Percentiles rank a stretch among this genome's conserved stretches.
phyloP scores from a whole-genome alignment of 352 stramenopile species.

The Globisporangium spiculum region DNA sequence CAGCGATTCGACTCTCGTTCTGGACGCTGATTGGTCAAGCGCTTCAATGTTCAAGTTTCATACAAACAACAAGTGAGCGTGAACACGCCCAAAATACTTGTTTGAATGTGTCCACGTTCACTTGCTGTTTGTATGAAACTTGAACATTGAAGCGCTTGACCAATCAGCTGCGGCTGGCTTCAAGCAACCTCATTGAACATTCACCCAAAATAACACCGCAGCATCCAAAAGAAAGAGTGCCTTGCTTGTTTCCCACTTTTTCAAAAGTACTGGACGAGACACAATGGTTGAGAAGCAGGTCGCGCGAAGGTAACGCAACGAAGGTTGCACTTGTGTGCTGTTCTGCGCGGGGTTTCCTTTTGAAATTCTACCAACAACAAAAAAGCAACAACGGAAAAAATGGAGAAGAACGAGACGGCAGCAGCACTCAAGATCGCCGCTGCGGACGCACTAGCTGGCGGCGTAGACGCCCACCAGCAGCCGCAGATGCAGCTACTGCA shows the following conservation, averaged over 20 bases:
- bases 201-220: background rate
- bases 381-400: slow-evolving; percentile 7
- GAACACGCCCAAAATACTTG: too few species aligned
- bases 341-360: slow-evolving; percentile 8
- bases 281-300: background rate
- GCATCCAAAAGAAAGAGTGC: background rate
- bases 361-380: background rate
- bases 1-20: background rate
- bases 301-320: background rate
- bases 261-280: slow-evolving; percentile 14
- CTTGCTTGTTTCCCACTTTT: too few species aligned
- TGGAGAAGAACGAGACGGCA: slow-evolving; percentile 5
- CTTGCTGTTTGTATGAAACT: too few species aligned
- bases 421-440: background rate
- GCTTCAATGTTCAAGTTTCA: too few species aligned
- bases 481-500: background rate
- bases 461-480: background rate
- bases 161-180: background rate
- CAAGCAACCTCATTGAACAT: background rate
- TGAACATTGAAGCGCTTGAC: background rate
- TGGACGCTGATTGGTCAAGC: too few species aligned
- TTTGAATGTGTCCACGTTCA: too few species aligned
- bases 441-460: background rate
- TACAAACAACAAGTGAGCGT: too few species aligned
- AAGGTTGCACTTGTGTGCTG: background rate